A percentile compares a stretch with the other conserved stretches of the same genome.
phyloP scores from a whole-genome alignment of 371 early-diverging fungal species.

The Circinella minor region DNA sequence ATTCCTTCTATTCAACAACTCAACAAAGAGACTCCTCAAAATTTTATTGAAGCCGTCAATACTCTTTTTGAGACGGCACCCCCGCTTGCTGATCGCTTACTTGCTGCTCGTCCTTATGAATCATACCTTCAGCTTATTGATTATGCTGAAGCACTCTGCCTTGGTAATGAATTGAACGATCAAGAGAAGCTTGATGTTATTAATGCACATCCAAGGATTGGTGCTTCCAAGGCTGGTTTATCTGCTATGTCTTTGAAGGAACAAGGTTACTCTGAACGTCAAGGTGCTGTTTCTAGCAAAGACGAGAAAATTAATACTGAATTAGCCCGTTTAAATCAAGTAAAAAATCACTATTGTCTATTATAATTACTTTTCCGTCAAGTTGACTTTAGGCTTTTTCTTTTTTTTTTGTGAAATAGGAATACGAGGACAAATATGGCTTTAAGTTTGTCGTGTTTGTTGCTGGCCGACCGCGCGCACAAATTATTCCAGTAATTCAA shows the following conservation, averaged over 20 bases:
- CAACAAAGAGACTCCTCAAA: constrained; percentile 59
- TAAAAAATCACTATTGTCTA: constrained; percentile 42
- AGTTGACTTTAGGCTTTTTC: neutral
- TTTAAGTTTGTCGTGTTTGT: constrained; percentile 94
- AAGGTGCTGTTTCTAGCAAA: constrained; percentile 29
- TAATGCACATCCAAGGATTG: constrained; percentile 93
- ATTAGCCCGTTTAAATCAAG: constrained; percentile 60
- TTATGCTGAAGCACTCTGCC: constrained; percentile 52
- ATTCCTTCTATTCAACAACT: constrained; percentile 75
- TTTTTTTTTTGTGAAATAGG: constrained; percentile 17
- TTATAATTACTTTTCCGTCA: no score
- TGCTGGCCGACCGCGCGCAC: constrained; percentile 72
- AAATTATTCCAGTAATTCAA: constrained; percentile 76
- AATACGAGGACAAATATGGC: constrained; percentile 84
- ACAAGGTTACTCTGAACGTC: constrained; percentile 64
- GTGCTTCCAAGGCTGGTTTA: constrained; percentile 70
- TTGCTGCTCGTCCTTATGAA: constrained; percentile 68
- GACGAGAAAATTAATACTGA: constrained; percentile 42
- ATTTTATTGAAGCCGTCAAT: constrained; percentile 68
- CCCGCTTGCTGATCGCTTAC: constrained; percentile 75
- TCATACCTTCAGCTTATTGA: constrained; percentile 71
- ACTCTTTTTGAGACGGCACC: constrained; percentile 89
- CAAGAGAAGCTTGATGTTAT: constrained; percentile 74
- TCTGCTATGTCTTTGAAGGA: constrained; percentile 77
- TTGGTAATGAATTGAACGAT: constrained; percentile 54